Evolutionary conservation across 345 rosid species (phyloP).

Genomic region (Brassica carinata): DNA sequence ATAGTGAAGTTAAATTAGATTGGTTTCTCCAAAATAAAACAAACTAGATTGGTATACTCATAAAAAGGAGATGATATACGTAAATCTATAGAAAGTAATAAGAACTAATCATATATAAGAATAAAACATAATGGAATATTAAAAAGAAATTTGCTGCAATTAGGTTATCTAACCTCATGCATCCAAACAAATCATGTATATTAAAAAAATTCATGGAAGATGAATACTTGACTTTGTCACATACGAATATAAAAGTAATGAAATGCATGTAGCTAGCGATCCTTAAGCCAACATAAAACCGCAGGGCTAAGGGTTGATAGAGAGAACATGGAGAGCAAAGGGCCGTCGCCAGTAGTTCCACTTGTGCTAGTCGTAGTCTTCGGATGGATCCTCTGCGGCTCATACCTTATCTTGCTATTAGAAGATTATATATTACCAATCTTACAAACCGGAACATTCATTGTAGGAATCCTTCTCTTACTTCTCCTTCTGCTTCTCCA

Average conservation of each 20-base stretch:
- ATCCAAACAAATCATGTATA: slow-evolving; percentile 26
- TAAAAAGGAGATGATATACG: background rate
- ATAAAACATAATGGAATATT: background rate
- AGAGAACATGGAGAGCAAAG: slow-evolving; percentile 37
- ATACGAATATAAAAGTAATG: background rate
- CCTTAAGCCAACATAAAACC: background rate
- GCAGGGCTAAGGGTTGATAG: background rate
- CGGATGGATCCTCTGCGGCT: slow-evolving; percentile 42
- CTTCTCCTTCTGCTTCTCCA: slow-evolving; percentile 41
- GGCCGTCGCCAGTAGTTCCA: slow-evolving; percentile 43
- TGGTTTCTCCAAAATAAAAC: background rate
- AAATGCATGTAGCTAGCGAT: background rate
- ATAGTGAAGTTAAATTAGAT: slow-evolving; percentile 15
- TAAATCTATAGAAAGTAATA: background rate
- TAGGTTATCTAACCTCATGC: slow-evolving; percentile 42
- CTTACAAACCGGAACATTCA: slow-evolving; percentile 39
- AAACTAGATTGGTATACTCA: background rate
- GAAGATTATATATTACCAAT: slow-evolving; percentile 33
- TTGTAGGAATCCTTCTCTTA: slow-evolving; percentile 36
- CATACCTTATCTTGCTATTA: slow-evolving; percentile 25
- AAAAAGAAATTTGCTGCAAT: slow-evolving; percentile 1
- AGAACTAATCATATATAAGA: slow-evolving; percentile 4
- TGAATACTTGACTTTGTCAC: slow-evolving; percentile 21
- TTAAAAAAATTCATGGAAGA: slow-evolving; percentile 7
- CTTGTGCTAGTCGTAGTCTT: slow-evolving; percentile 33